Conservation (phyloP, 2,329 filamentous ascomycete species). For the Fusarium chaquense region DNA sequence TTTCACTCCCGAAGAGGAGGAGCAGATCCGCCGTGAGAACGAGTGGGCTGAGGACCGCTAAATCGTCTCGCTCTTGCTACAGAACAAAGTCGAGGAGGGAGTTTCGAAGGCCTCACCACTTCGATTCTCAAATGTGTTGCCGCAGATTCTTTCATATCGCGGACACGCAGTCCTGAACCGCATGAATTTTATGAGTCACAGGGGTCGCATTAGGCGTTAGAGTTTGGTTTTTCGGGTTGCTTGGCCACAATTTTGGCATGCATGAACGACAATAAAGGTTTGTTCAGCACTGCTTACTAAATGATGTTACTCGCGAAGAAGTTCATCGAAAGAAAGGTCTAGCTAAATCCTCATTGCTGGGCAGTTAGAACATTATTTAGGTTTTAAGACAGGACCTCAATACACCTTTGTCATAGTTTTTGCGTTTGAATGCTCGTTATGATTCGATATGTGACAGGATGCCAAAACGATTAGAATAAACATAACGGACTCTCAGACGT, state of each 20-base stretch:
- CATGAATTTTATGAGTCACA: conserved; percentile 30
- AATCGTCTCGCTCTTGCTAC: conserved; percentile 35
- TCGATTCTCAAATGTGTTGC: not conserved
- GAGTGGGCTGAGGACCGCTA: conserved; percentile 90
- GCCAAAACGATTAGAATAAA: not conserved
- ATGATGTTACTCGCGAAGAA: conserved; percentile 11
- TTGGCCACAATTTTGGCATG: conserved; percentile 39
- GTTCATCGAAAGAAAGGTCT: conserved; percentile 23
- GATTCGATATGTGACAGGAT: not conserved
- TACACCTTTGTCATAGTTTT: conserved; percentile 6
- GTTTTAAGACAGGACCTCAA: conserved; percentile 10
- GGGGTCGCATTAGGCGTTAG: conserved; percentile 42
- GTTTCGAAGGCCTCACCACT: not conserved
- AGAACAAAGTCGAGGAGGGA: conserved; percentile 4
- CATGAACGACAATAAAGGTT: conserved; percentile 24
- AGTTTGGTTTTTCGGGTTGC: conserved; percentile 38
- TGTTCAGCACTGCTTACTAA: conserved; percentile 10
- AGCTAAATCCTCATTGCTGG: conserved; percentile 5
- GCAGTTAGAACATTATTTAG: conserved; percentile 7
- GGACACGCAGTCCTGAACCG: conserved; percentile 1
- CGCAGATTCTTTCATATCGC: conserved; percentile 1
- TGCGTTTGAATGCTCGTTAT: not conserved
- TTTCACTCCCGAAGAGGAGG: conserved; percentile 98
- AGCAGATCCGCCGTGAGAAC: conserved; percentile 93
- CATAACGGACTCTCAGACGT: not conserved